phyloP scores from a whole-genome alignment of 768 basidiomycete species.

The Leucosporidium yakuticum region DNA sequence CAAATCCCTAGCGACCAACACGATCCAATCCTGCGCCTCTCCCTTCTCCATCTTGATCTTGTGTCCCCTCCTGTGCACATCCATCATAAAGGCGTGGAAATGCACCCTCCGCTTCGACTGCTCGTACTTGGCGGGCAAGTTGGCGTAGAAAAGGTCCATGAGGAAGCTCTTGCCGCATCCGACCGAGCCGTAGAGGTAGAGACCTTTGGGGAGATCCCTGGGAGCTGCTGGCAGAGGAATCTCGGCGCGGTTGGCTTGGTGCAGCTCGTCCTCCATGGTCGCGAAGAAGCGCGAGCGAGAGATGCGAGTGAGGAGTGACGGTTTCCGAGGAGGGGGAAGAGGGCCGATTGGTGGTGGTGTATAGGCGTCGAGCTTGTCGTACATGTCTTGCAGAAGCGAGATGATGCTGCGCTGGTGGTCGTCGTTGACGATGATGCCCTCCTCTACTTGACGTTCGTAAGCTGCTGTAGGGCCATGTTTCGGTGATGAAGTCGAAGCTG shows the following conservation, averaged over 20 bases:
- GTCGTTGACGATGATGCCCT: conserved; percentile 63
- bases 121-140: conserved; percentile 33
- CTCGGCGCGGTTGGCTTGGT: conserved; percentile 14
- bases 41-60: conserved; percentile 66
- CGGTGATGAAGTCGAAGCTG: no score
- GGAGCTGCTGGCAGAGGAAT: conserved; percentile 27
- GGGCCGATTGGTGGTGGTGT: conserved; percentile 60
- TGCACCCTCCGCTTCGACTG: conserved; percentile 60
- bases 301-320: no score
- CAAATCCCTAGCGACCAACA: conserved; percentile 54
- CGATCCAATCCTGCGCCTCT: conserved; percentile 69
- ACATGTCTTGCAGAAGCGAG: conserved; percentile 63
- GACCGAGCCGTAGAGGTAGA: conserved; percentile 94
- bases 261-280: conserved; percentile 21
- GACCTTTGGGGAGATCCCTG: conserved; percentile 64
- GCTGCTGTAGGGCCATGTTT: conserved; percentile 29
- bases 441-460: conserved; percentile 51
- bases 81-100: conserved; percentile 99
- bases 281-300: conserved; percentile 2
- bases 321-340: conserved; percentile 37
- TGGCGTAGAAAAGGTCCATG: conserved; percentile 72
- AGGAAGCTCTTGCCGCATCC: conserved; percentile 98
- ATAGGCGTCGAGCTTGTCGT: conserved; percentile 65
- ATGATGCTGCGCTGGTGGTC: conserved; percentile 79
- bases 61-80: conserved; percentile 89